Evolutionary conservation across 768 basidiomycete genomes (phyloP).

Genomic region (Lyophyllum atratum): DNA sequence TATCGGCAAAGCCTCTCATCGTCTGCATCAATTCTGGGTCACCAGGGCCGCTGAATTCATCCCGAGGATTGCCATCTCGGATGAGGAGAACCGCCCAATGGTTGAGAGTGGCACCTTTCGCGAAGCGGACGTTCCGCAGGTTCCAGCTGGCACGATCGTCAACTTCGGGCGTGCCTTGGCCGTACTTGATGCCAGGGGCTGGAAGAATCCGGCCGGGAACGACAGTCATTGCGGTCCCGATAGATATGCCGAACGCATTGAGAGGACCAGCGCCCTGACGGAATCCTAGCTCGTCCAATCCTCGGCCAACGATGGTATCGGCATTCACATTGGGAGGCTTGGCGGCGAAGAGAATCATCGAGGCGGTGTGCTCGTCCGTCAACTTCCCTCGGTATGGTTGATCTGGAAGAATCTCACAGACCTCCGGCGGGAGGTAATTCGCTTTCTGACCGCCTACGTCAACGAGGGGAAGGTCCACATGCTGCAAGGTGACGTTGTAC

Average conservation of each 20-base stretch:
- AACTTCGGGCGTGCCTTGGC: constrained; percentile 38
- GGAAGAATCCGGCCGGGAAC: constrained; percentile 72
- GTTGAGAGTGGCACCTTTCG: constrained; percentile 52
- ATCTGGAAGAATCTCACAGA: constrained; percentile 70
- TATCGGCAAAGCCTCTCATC: constrained; percentile 55
- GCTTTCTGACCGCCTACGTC: constrained; percentile 55
- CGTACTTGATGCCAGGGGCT: constrained; percentile 64
- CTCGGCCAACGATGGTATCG: constrained; percentile 55
- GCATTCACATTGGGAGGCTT: constrained; percentile 75
- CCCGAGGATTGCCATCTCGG: constrained; percentile 52
- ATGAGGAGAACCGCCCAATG: constrained; percentile 75
- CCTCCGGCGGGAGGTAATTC: constrained; percentile 64
- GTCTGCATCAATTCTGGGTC: constrained; percentile 55
- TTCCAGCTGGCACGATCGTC: constrained; percentile 82
- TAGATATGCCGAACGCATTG: constrained; percentile 58
- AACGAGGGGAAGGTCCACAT: constrained; percentile 57
- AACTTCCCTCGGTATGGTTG: constrained; percentile 75
- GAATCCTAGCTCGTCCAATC: constrained; percentile 65
- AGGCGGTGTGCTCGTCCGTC: constrained; percentile 65
- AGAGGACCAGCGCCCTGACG: constrained; percentile 40
- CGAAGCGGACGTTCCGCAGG: constrained; percentile 64
- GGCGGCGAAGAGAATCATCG: constrained; percentile 74
- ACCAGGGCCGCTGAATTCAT: constrained; percentile 55
- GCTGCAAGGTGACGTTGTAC: constrained; percentile 53
- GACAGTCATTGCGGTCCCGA: constrained; percentile 65